phyloP scores from a whole-genome alignment of 1,284 basidiomycete species.

The Melampsora larici-populina region DNA sequence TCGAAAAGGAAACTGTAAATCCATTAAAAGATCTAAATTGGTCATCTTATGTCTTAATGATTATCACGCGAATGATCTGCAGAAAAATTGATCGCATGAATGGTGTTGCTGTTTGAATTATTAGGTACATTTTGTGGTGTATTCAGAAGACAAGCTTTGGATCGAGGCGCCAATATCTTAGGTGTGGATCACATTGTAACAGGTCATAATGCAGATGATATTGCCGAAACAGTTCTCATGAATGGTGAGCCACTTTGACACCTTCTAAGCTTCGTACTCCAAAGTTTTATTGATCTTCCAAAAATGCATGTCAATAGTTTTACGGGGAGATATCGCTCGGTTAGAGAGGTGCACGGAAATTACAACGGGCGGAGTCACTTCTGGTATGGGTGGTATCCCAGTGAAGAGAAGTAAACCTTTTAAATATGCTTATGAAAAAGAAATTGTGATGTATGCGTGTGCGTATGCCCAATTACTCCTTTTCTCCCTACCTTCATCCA shows the following conservation, averaged over 20 bases:
- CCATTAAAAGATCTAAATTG: neutral
- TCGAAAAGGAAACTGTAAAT: conserved; percentile 87
- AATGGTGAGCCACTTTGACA: conserved; percentile 64
- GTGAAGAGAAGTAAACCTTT: conserved; percentile 97
- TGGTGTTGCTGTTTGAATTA: neutral
- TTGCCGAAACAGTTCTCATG: conserved; percentile 98
- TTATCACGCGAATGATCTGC: neutral
- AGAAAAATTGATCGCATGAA: neutral
- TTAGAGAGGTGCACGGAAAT: conserved; percentile 90
- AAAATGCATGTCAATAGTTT: conserved; percentile 61
- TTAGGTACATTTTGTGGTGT: conserved; percentile 90
- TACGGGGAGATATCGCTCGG: conserved; percentile 93
- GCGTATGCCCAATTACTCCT: conserved; percentile 52
- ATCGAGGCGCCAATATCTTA: conserved; percentile 83
- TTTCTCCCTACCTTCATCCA: conserved; percentile 16
- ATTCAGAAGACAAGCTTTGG: conserved; percentile 90
- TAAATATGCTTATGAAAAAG: conserved; percentile 97
- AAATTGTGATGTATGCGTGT: conserved; percentile 80
- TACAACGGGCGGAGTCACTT: conserved; percentile 68
- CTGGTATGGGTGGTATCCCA: conserved; percentile 66
- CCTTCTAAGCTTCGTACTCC: neutral
- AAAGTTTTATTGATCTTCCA: neutral
- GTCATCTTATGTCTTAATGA: neutral
- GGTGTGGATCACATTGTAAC: conserved; percentile 97
- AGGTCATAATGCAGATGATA: conserved; percentile 98